Evolutionary conservation across 768 basidiomycete species (phyloP).

Genomic region (Mycena belliarum): DNA sequence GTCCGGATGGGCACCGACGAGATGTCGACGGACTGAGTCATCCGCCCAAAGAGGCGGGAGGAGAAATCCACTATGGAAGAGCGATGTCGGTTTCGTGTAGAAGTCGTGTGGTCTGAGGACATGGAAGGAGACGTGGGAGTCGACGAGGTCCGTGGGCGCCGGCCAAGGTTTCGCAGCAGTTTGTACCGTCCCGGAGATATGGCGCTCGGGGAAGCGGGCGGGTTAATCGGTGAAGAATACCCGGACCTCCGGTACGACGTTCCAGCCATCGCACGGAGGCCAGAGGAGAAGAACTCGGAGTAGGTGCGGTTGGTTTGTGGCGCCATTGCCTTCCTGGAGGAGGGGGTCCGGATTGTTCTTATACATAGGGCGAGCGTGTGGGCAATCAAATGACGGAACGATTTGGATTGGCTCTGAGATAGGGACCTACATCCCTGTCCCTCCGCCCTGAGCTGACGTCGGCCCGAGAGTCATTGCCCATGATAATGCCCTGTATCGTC

Average conservation of each 20-base stretch:
- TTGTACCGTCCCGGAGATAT: conserved; percentile 12
- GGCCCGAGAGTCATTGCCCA: not conserved
- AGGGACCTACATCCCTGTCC: conserved; percentile 7
- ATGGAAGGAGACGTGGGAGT: not conserved
- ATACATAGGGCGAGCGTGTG: conserved; percentile 5
- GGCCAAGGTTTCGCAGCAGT: conserved; percentile 17
- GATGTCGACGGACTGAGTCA: conserved; percentile 14
- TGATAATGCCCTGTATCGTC: too few relatives aligned
- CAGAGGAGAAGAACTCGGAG: conserved; percentile 51
- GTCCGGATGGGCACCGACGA: conserved; percentile 1
- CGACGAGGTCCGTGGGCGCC: conserved; percentile 10
- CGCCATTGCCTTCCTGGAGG: conserved; percentile 21
- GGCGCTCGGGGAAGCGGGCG: too few relatives aligned
- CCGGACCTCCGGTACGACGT: conserved; percentile 15
- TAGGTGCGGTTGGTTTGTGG: conserved; percentile 31
- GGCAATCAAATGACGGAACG: conserved; percentile 1
- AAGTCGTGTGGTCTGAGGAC: conserved; percentile 7
- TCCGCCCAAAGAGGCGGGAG: conserved; percentile 37
- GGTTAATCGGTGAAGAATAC: conserved; percentile 7
- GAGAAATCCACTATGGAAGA: conserved; percentile 38
- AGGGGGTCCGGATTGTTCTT: conserved; percentile 11
- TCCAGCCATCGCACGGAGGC: conserved; percentile 41
- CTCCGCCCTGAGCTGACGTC: conserved; percentile 3
- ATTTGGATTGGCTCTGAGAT: conserved; percentile 5
- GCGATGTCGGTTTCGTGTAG: conserved; percentile 26